Conservation (phyloP, 2,329 filamentous ascomycete genomes). For the Rutstroemia sp. region DNA sequence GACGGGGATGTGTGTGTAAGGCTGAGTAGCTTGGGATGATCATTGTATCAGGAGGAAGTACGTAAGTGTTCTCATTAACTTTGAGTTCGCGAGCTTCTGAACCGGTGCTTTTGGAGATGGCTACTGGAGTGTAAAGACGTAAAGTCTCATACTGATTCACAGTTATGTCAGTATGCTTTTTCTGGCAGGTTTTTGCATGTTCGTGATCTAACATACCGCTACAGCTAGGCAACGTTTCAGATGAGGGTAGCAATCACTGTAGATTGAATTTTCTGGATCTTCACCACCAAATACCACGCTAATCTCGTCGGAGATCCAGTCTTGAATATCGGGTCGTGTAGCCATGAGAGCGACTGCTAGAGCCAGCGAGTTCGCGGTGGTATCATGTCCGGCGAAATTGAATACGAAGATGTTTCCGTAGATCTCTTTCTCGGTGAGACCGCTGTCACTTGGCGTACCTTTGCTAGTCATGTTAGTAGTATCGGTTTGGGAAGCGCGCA, state of each 20-base stretch:
- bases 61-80: neutral
- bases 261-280: neutral
- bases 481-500: neutral
- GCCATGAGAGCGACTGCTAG: neutral
- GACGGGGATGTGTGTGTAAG: neutral
- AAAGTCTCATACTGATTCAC: neutral
- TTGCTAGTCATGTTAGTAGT: neutral
- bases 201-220: neutral
- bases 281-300: neutral
- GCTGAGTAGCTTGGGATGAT: conserved; percentile 4
- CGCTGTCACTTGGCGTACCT: neutral
- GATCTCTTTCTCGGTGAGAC: conserved; percentile 3
- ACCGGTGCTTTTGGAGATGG: neutral
- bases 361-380: neutral
- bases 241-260: neutral
- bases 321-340: conserved; percentile 1
- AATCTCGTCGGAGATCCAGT: conserved; percentile 1
- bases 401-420: conserved; percentile 7
- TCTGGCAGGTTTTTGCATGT: neutral
- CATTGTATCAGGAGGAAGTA: neutral
- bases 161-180: neutral
- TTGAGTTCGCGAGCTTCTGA: neutral
- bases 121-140: conserved; percentile 1
- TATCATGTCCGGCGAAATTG: neutral
- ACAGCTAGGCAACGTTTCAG: conserved; percentile 1